Conservation (phyloP, 2,329 filamentous ascomycete genomes). For the Colletotrichum sublineola region DNA sequence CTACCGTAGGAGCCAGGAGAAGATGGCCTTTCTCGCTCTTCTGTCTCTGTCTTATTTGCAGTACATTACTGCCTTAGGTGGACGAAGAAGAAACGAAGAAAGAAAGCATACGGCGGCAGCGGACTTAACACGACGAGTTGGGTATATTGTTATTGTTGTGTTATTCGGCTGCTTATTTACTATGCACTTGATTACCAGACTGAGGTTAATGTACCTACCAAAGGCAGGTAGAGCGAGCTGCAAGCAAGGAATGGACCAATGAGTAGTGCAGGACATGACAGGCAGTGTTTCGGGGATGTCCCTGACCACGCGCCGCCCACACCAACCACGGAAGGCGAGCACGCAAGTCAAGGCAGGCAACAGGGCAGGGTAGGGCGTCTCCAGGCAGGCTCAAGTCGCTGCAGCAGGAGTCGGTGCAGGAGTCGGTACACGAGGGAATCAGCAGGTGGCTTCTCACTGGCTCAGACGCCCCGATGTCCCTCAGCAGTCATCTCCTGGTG, state of each 20-base stretch:
- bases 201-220: neutral
- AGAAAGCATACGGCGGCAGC: neutral
- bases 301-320: conserved; percentile 17
- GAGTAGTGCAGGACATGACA: conserved; percentile 23
- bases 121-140: neutral
- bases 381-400: conserved; percentile 3
- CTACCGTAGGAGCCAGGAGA: conserved; percentile 4
- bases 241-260: conserved; percentile 18
- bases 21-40: neutral
- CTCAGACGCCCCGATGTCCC: conserved; percentile 10
- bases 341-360: neutral
- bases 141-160: neutral
- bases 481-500: conserved; percentile 42
- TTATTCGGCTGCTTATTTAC: neutral
- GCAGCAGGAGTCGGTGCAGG: neutral
- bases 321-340: conserved; percentile 1
- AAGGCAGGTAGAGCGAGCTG: neutral
- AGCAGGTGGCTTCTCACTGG: conserved; percentile 25
- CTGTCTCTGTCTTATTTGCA: neutral
- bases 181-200: neutral
- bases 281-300: conserved; percentile 25
- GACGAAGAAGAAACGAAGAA: neutral
- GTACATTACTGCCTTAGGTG: neutral
- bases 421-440: neutral
- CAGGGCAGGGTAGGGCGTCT: conserved; percentile 14